Percentiles rank a stretch among this genome's conserved stretches.
These are phyloP conservation scores for Trichoderma sp. DNA, from an alignment of 2,329 filamentous ascomycete genomes.

Conservation along the genomic window DNA sequence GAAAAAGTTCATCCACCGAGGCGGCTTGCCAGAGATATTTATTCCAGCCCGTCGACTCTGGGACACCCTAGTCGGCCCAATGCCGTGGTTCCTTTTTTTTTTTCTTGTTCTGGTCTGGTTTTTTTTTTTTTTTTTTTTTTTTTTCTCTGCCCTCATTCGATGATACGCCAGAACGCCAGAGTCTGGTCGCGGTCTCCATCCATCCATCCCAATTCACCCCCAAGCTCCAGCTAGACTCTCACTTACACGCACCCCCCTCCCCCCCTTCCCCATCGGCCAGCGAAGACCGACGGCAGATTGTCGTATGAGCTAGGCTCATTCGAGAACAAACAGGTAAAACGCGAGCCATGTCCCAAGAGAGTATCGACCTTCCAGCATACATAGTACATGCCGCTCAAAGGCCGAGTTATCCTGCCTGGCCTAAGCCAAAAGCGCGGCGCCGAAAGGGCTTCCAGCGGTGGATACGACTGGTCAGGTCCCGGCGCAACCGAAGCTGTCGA, in stretches of 20 bases:
- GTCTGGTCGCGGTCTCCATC: slow-evolving; percentile 10
- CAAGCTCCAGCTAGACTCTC: not conserved
- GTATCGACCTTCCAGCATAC: not conserved
- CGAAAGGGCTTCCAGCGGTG: slow-evolving; percentile 4
- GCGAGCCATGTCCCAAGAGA: not conserved
- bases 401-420: slow-evolving; percentile 10
- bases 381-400: not conserved
- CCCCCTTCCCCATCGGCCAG: slow-evolving; percentile 5
- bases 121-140: not conserved
- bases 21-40: slow-evolving; percentile 17
- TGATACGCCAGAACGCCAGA: slow-evolving; percentile 11
- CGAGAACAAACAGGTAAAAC: not conserved
- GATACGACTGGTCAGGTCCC: slow-evolving; percentile 16
- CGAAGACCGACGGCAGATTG: slow-evolving; percentile 18
- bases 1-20: slow-evolving; percentile 10
- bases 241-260: not conserved
- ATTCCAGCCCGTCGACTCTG: not conserved
- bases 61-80: slow-evolving; percentile 6
- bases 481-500: slow-evolving; percentile 19
- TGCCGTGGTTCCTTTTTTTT: slow-evolving; percentile 17
- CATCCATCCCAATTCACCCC: slow-evolving; percentile 11
- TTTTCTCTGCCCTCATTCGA: not conserved
- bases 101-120: not conserved
- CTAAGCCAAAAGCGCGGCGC: slow-evolving; percentile 12
- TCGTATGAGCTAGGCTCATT: slow-evolving; percentile 8